Conservation (phyloP, 1,284 basidiomycete genomes). For the Malassezia yamatoensis region DNA sequence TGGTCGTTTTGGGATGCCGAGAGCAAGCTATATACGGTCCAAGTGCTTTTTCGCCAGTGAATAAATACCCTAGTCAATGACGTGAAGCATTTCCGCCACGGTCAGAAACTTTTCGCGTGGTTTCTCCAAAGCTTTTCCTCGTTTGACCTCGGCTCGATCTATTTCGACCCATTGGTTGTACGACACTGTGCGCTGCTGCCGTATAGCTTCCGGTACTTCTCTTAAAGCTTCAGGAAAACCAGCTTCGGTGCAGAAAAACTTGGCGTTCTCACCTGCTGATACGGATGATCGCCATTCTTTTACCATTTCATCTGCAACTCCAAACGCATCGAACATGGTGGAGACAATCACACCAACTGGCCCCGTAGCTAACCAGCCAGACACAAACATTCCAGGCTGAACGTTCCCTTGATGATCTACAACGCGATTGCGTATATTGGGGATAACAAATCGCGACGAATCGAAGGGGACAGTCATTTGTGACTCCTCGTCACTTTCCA, state of each 20-base stretch:
- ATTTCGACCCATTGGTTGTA: constrained; percentile 64
- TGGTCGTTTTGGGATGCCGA: constrained; percentile 42
- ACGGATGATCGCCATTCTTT: constrained; percentile 50
- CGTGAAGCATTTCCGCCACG: constrained; percentile 15
- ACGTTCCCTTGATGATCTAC: neutral
- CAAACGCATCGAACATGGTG: constrained; percentile 88
- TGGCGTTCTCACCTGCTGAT: neutral
- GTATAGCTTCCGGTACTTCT: constrained; percentile 14
- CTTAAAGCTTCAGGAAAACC: neutral
- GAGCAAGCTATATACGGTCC: constrained; percentile 35
- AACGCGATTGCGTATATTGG: constrained; percentile 22
- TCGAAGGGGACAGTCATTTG: constrained; percentile 17
- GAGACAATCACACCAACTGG: constrained; percentile 83
- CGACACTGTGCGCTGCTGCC: constrained; percentile 50
- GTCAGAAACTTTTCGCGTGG: constrained; percentile 62
- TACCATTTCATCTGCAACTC: constrained; percentile 62
- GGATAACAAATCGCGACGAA: constrained; percentile 11
- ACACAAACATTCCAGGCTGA: constrained; percentile 67
- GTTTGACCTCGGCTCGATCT: constrained; percentile 58
- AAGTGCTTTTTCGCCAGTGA: constrained; percentile 31
- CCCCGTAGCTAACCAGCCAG: constrained; percentile 86
- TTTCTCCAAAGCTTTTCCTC: constrained; percentile 58
- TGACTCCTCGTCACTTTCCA: constrained; percentile 18
- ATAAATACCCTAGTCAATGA: constrained; percentile 10
- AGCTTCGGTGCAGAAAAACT: neutral